Base-by-base conservation (phyloP, 2,329 filamentous ascomycete species). In the Fusarium sp. region DNA sequence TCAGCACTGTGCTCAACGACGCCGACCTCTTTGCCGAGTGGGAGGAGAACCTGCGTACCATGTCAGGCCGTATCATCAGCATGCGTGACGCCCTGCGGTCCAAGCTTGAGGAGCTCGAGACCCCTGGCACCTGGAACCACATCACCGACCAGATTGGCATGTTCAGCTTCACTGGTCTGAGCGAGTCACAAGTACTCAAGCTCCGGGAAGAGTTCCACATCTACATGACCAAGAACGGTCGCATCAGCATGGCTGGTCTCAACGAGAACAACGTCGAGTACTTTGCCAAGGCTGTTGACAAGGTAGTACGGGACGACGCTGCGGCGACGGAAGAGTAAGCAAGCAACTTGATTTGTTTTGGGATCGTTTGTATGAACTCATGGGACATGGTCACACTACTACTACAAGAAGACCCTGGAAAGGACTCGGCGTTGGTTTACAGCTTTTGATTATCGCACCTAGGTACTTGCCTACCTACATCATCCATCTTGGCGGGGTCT, bases 131-230 rank as follows among this genome's bases (percentile, higher is more conserved):
- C 16, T 99, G 97, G 97, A 94, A 95, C 81, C 97, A 99, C 85
- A 97, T 99, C 82, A 98, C 95, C 18, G 94, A 97, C 80, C 97
- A 99, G 89, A 99, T 99, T 81, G 97, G 97, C 86, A 99, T 99
- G 97, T 99, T 99, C 86, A 96, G 93, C 83, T 99, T 97, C 83
- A 97, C 94, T 1, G 94, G 94, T 14, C 85, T 97, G 82, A 89
- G 83, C 14, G 93, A 95, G 85, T 82, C 89, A 72, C 94, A 97
- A 82, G 94, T 96, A 9, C 77, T 89, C 77, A 91, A 90, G 84
- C 85, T 97, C 71, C 89, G 92, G 62, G 87, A 91, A 71, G 90
- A 94, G 60, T 90, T 88, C 69, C 94, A 97, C 83, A 88, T 97
- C 64, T 97, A 97, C 86, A 95, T 96, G 90, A 98, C 96, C 76